A percentile compares a stretch with the other conserved stretches of the same genome.
Evolutionary conservation across 805 yeast genomes (phyloP).

Genomic region (Kodamaea kakaduensis): DNA sequence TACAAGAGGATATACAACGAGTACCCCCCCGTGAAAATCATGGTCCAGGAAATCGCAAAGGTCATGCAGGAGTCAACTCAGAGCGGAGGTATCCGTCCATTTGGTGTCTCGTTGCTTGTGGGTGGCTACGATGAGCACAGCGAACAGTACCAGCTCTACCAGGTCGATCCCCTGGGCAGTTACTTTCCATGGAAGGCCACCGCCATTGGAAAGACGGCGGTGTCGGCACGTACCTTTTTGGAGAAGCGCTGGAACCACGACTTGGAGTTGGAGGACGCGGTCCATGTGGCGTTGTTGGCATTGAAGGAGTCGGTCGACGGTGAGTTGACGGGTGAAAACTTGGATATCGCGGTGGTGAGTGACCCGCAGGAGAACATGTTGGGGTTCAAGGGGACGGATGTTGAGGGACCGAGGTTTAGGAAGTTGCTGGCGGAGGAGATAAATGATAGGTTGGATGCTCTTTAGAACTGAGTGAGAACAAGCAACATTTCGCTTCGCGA

Average conservation of each 20-base stretch:
- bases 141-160: slow-evolving; percentile 73
- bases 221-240: slow-evolving; percentile 93
- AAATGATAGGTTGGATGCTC: slow-evolving; percentile 90
- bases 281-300: slow-evolving; percentile 91
- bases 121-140: slow-evolving; percentile 88
- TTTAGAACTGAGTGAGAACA: slow-evolving; percentile 36
- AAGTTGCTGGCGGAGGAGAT: slow-evolving; percentile 86
- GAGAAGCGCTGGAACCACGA: slow-evolving; percentile 99
- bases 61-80: slow-evolving; percentile 99
- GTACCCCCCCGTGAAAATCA: slow-evolving; percentile 92
- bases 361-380: slow-evolving; percentile 74
- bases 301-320: slow-evolving; percentile 97
- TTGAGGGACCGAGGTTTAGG: slow-evolving; percentile 86
- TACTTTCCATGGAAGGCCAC: slow-evolving; percentile 99
- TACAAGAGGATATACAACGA: slow-evolving; percentile 93
- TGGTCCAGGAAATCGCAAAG: slow-evolving; percentile 92
- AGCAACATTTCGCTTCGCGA: no score
- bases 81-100: slow-evolving; percentile 98
- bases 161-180: slow-evolving; percentile 97
- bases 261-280: slow-evolving; percentile 95
- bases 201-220: slow-evolving; percentile 94
- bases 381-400: slow-evolving; percentile 81
- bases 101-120: slow-evolving; percentile 88
- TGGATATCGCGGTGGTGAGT: slow-evolving; percentile 86
- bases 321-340: slow-evolving; percentile 94